These are phyloP conservation scores for Wickerhamiella dianesei DNA, from an alignment of 805 yeast genomes.

Conservation along the genomic window DNA sequence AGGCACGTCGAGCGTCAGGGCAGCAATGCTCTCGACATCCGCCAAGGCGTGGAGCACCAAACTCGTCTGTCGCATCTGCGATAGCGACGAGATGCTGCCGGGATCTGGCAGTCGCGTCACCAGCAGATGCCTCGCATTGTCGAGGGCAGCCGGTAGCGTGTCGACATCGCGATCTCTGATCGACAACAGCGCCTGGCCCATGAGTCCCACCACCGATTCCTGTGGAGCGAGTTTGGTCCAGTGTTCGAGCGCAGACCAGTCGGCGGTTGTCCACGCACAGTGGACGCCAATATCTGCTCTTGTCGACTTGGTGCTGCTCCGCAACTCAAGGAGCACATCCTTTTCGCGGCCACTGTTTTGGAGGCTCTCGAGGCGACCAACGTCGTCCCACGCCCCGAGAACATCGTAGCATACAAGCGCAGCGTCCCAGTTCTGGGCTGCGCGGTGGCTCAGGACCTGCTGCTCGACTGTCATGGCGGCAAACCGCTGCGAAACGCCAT, in stretches of 20 bases:
- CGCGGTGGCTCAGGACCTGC: conserved; percentile 67
- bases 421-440: conserved; percentile 72
- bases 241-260: conserved; percentile 25
- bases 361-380: conserved; percentile 54
- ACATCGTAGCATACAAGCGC: conserved; percentile 78
- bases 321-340: conserved; percentile 41
- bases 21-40: conserved; percentile 37
- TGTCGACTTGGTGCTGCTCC: conserved; percentile 17
- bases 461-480: conserved; percentile 54
- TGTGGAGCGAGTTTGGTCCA: conserved; percentile 34
- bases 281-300: conserved; percentile 51
- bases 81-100: conserved; percentile 32
- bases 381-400: conserved; percentile 22
- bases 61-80: conserved; percentile 31
- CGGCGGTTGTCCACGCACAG: conserved; percentile 58
- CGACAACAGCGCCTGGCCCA: conserved; percentile 46
- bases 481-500: conserved; percentile 66
- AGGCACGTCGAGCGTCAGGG: conserved; percentile 5
- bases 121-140: conserved; percentile 41
- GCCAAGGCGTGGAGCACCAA: conserved; percentile 47
- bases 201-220: background rate
- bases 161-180: conserved; percentile 26
- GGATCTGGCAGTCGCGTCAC: conserved; percentile 40
- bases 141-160: conserved; percentile 31
- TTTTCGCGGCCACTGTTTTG: conserved; percentile 66